Base-by-base conservation (phyloP, 2,329 filamentous ascomycete species). In the Zasmidium cellare region DNA sequence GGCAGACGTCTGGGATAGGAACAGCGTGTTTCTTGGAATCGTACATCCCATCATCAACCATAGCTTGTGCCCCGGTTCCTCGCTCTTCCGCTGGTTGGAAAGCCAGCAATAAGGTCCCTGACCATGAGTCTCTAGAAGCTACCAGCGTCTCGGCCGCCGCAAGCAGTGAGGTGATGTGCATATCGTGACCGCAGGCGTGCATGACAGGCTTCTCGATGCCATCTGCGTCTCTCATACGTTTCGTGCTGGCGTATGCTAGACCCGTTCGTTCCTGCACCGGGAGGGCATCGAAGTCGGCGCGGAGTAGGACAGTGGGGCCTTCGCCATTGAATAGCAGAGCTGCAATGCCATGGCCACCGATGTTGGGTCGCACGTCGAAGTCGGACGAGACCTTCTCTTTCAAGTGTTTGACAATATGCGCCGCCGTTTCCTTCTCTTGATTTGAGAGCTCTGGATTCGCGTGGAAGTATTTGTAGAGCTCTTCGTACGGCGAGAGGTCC, bases 11-110 rank as follows among this genome's bases (percentile, higher is more conserved):
- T 2, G 83, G 84, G n/a, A 79, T 72, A 0, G 82, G 82, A 2
- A 84, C 74, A 53, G 74, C 77, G 59, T 72, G 68, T 14, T 58
- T 61, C 22, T 65, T 64, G 0, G 67, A 61, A 7, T 79, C 72
- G 62, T 85, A 86, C 31, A 86, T 64, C 0, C 84, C 83, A 64
- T 84, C 83, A 45, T 83, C 79, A 2, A 87, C 76, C 84, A 87
- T 87, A 22, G 84, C 74, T 70, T 81, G 80, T 0, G 87, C 87
- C 0, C 87, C 87, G 0, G 76, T 79, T 0, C 81, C 85, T 1
- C 81, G 77, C 69, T 90, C 87, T 68, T 90, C 87, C 1, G 83
- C 82, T 0, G 87, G 87, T 65, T 90, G 88, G 69, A 90, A 90
- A 2, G 85, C 71, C 6, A 87, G 69, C 3, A 90, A 73, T 19